Base-by-base conservation (phyloP, 2,329 filamentous ascomycete species). In the Ophiocordyceps australis region DNA sequence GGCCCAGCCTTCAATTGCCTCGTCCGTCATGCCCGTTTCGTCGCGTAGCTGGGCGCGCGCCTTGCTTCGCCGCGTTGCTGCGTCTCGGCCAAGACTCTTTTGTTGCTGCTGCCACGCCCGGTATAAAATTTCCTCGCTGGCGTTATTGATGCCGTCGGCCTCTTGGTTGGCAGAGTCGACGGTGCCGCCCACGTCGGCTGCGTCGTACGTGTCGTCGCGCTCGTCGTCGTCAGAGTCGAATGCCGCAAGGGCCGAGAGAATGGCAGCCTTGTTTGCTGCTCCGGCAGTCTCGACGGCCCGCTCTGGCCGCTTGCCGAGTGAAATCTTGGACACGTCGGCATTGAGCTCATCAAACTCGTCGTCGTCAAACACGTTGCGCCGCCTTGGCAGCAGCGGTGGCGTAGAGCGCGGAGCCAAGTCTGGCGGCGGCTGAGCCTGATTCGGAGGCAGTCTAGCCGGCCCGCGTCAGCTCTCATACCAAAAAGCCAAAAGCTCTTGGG, bases 211-310 rank as follows among this genome's bases (percentile, higher is more conserved):
- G 46, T 98, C 89, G 47, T 98, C 89, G 19, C 83, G 70, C 53
- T 98, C 89, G 46, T 98, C 89, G 37, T 95, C 89, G 39, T 95
- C 86, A 0, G 75, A 76, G 51, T 95, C 85, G 37, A 95, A 94
- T 1, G 76, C 66, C 11, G 82, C 81, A 3, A 95, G 66, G 0
- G 86, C 86, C 4, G 85, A 80, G 14, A 93, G 55, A 38, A 94
- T 93, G 9, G 82, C 76, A 1, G 82, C 80, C 52, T 91, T 93
- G 39, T 74, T 73, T 2, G 75, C 68, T 4, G 74, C 70, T 24
- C 64, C 55, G 7, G 86, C 63, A 11, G 86, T 51, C 25, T 70
- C 64, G 41, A 86, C 79, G n/a, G 79, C 75, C 30, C 60, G 57
- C 1, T 58, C 50, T 9, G 63, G 56, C 18, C 60, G 65, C 38